These are phyloP conservation scores for Heteromeles arbutifolia DNA, from an alignment of 306 rosid genomes.

Conservation along the genomic window DNA sequence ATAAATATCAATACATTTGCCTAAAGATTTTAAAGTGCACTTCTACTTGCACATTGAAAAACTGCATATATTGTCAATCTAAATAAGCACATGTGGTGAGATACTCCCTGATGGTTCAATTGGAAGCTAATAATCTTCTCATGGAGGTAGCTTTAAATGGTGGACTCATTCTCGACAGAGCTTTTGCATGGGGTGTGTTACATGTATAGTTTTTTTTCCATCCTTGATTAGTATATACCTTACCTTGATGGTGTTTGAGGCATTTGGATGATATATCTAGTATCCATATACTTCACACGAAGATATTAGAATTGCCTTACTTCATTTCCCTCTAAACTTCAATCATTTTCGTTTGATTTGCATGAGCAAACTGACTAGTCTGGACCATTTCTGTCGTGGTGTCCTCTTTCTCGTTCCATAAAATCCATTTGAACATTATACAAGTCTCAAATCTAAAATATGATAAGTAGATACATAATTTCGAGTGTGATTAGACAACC, in stretches of 20 bases:
- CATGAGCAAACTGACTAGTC: not conserved
- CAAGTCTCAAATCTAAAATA: too few species aligned
- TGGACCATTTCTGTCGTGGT: not conserved
- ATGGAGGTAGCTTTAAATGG: constrained; percentile 76
- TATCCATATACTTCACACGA: not conserved
- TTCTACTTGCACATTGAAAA: not conserved
- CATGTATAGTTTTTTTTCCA: not conserved
- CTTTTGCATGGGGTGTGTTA: not conserved
- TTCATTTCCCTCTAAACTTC: not conserved
- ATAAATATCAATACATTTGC: not conserved
- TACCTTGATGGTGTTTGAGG: constrained; percentile 1
- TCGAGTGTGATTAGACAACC: too few species aligned
- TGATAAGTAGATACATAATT: too few species aligned
- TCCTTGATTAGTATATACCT: not conserved
- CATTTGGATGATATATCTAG: not conserved
- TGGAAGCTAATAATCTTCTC: constrained; percentile 84
- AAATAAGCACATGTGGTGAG: constrained; percentile 63
- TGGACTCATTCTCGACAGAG: constrained; percentile 10
- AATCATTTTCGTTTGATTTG: not conserved
- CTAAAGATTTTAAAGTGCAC: not conserved
- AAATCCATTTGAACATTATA: too few species aligned
- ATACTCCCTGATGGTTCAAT: constrained; percentile 41
- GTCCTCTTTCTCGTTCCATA: too few species aligned
- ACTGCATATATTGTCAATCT: constrained; percentile 1
- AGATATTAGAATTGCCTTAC: not conserved